Base-by-base conservation (phyloP, 2,329 filamentous ascomycete genomes). In the Apiospora sp. region DNA sequence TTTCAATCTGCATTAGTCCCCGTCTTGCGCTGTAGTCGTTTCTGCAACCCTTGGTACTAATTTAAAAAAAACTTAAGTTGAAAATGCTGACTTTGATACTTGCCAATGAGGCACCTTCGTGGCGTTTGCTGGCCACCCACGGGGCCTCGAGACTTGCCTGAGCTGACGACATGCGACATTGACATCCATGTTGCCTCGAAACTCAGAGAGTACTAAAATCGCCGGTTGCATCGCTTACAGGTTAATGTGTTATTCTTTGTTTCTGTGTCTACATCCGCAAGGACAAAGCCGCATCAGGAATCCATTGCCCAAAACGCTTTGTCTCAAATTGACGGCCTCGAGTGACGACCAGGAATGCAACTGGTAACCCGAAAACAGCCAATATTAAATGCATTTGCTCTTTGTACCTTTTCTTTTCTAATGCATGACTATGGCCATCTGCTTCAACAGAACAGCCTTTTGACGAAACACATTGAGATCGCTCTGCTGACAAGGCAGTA, bases 1-100 rank as follows among this genome's bases (percentile, higher is more conserved):
- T 44, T 48, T 68, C 67, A n/a, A 46, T 48, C 44, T 68, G 41
- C 44, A 68, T 46, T 48, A 68, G 58, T 64, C 58, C 58, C 34
- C 58, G n/a, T 41, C 58, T 22, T 64, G 58, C 58, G 58, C 19
- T 64, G 58, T 64, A 64, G 58, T 64, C 58, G 34, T 41, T 64
- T 64, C 22, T 41, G 58, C 58, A 64, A 64, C 58, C 58, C 58
- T 64, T 24, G 22, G 34, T 64, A 64, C 58, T 37, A 41, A 64
- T n/a, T 64, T 64, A 4, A 64, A 41, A 34, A 24, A n/a, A 41
- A n/a, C n/a, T 61, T 30, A 61, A 14, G 34, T 41, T 22, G 24
- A 14, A 41, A 22, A 1, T n/a, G 4, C n/a, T 6, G 49, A 27
- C 49, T 4, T 4, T 24, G 30, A 16, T 37, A 64, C 8, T 64